Percentiles rank a stretch among this genome's conserved stretches.
These are phyloP conservation scores for Tolypocladium ovalisporum DNA, from an alignment of 2,329 filamentous ascomycete species.

Conservation along the genomic window DNA sequence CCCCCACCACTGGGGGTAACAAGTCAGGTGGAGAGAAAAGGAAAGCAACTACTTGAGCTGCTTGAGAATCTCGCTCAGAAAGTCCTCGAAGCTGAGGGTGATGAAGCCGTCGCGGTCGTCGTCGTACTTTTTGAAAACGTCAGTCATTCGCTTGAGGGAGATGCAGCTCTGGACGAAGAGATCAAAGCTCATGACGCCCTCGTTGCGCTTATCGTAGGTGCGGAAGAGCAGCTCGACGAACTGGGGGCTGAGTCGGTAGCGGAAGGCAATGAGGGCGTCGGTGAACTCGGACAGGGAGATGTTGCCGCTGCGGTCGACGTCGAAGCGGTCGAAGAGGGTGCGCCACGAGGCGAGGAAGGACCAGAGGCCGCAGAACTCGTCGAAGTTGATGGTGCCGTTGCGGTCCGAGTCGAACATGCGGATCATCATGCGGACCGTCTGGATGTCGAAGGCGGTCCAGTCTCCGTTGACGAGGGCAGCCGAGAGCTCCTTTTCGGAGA, in stretches of 20 bases:
- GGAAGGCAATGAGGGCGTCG: slow-evolving; percentile 84
- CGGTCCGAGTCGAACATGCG: slow-evolving; percentile 97
- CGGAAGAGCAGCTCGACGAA: slow-evolving; percentile 81
- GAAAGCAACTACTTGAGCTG: slow-evolving; percentile 38
- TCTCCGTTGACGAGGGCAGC: slow-evolving; percentile 92
- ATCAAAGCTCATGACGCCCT: slow-evolving; percentile 78
- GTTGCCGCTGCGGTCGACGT: slow-evolving; percentile 74
- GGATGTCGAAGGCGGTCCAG: slow-evolving; percentile 84
- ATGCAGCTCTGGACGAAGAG: slow-evolving; percentile 97
- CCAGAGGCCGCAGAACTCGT: slow-evolving; percentile 95
- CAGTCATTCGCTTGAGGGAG: slow-evolving; percentile 93
- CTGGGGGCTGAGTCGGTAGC: slow-evolving; percentile 74
- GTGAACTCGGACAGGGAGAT: slow-evolving; percentile 82
- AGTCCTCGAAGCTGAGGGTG: slow-evolving; percentile 72
- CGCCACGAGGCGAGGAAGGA: slow-evolving; percentile 92
- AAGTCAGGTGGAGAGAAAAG: no score
- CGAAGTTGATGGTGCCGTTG: slow-evolving; percentile 80
- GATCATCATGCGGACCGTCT: slow-evolving; percentile 98
- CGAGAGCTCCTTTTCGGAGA: slow-evolving; percentile 78
- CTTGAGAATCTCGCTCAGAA: slow-evolving; percentile 57
- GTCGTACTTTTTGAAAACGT: slow-evolving; percentile 98
- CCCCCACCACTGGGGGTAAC: no score
- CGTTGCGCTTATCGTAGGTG: slow-evolving; percentile 71
- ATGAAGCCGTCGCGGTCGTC: slow-evolving; percentile 93
- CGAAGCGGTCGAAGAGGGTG: slow-evolving; percentile 88